These are phyloP conservation scores for Pseudocercospora musae DNA, from an alignment of 2,329 filamentous ascomycete genomes.

Conservation along the genomic window DNA sequence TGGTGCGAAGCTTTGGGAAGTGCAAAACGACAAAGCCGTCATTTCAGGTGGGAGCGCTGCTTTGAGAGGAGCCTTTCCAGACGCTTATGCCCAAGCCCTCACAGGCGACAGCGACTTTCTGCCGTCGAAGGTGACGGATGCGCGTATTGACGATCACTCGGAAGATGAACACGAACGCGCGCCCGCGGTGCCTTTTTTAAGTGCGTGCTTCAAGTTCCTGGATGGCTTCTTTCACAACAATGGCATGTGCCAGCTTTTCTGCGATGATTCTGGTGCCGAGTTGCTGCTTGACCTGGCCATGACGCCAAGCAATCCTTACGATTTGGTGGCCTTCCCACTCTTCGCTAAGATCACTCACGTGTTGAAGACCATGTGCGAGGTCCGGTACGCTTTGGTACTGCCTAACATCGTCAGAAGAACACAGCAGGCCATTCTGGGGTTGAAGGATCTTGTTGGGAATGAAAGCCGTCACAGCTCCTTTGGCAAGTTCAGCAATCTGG, in stretches of 20 bases:
- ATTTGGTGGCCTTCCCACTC: slow-evolving; percentile 65
- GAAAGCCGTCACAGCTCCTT: slow-evolving; percentile 21
- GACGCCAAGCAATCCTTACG: slow-evolving; percentile 73
- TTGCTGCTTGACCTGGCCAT: slow-evolving; percentile 79
- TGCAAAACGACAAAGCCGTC: slow-evolving; percentile 40
- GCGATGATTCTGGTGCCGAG: slow-evolving; percentile 77
- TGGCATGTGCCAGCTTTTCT: slow-evolving; percentile 68
- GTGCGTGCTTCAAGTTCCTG: slow-evolving; percentile 73
- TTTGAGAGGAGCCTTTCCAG: slow-evolving; percentile 7
- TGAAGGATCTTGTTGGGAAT: slow-evolving; percentile 61
- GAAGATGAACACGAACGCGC: slow-evolving; percentile 37
- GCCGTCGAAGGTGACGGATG: neutral
- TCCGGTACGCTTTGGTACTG: slow-evolving; percentile 74
- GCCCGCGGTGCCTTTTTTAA: slow-evolving; percentile 57
- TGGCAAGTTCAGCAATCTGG: slow-evolving; percentile 19
- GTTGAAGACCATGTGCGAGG: slow-evolving; percentile 74
- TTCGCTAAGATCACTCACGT: slow-evolving; percentile 70
- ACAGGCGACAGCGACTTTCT: slow-evolving; percentile 1
- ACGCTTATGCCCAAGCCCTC: slow-evolving; percentile 9
- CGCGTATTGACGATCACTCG: slow-evolving; percentile 37
- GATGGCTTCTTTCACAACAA: slow-evolving; percentile 72
- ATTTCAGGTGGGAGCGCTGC: slow-evolving; percentile 42
- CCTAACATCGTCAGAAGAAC: slow-evolving; percentile 76
- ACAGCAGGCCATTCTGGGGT: slow-evolving; percentile 63
- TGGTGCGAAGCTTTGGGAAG: slow-evolving; percentile 71